Evolutionary conservation across 371 early-diverging fungal genomes (phyloP), one percentile per base, ranked within the genome.

Genomic region (Amoeboaphelidium protococcarum): DNA sequence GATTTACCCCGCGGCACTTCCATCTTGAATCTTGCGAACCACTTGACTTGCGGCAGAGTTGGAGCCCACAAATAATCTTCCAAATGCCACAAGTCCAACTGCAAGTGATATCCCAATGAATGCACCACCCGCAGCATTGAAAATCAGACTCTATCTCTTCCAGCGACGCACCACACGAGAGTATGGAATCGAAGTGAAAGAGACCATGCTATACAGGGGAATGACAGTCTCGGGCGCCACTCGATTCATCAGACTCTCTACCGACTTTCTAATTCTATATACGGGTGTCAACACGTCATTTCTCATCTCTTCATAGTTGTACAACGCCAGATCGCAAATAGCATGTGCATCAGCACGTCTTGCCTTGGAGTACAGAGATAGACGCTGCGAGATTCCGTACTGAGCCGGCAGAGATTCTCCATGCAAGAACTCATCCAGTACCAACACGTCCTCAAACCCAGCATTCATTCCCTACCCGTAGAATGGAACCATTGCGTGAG

Each of bases 401-500:
- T 31, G 37, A 31, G 37, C 6, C 6, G 37, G 37, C 37, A 16
- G 16, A 31, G 37, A 31, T 42, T 22, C 21, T 31, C 62, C 54
- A 26, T 68, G 69, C 40, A 86, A 51, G 13, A 82, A 64, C 20
- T 67, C 52, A 50, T 81, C 73, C 2, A 95, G 66, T 19, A 74
- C 72, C 37, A 73, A 66, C 16, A 83, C 71, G 52, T 95, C 96
- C 57, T 95, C 88, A 51, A 95, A 87, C 1, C 96, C 96, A 62
- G 87, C 85, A 60, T 95, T 95, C 92, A 95, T 89, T 2, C 95
- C 95, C 53, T 87, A 82, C 3, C 68, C 64, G 48, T 63, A 94
- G 54, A 95, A 95, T 3, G 95, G 95, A 0, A 95, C 92, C 89
- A 91, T 91, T 23, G 86, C 82, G 55, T 95, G 95, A 0, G 95